Base-by-base conservation (phyloP, 2,329 filamentous ascomycete species). In the Tolypocladium pustulatum region DNA sequence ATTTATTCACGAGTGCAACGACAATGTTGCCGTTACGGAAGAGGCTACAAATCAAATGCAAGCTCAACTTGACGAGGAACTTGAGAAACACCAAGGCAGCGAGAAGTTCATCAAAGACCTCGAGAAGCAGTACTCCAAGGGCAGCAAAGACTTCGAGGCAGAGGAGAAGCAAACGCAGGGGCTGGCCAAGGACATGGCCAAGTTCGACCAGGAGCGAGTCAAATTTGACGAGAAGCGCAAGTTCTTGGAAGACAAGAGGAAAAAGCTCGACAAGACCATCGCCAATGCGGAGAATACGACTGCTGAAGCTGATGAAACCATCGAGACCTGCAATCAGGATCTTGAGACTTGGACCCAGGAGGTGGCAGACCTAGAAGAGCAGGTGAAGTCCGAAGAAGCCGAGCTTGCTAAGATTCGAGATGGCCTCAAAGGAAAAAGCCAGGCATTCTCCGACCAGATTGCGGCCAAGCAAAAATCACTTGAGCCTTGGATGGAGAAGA, bases 181-280 rank as follows among this genome's bases (percentile, higher is more conserved):
- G 32, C 79, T 96, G 57, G 76, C 88, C 61, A 96, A 96, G 70
- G 90, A 97, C 69, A 86, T 94, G 75, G 86, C 91, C 52, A 93
- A 92, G 69, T 91, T 95, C 62, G 95, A 99, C 69, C 96, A 97
- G 70, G 94, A 97, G 69, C 87, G 87, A 27, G 94, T 99, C 73
- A 99, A 99, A 69, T 92, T 96, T 65, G 93, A 97, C 64, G 95
- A 99, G 73, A 97, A 97, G 79, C 88, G 88, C 71, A 99, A 99
- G 71, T 97, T 97, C 72, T 76, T 99, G 64, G 79, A 83, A 2
- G 88, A 87, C 68, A 99, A 99, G 76, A 87, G 90, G 66, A 96
- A 94, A 78, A 99, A 99, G 75, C 81, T 96, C 17, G 91, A 97
- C 64, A 97, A 96, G 76, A 83, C 88, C 0, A 89, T 94, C 61